phyloP scores from a whole-genome alignment of 352 stramenopile species.

The Globisporangium sylvaticum region DNA sequence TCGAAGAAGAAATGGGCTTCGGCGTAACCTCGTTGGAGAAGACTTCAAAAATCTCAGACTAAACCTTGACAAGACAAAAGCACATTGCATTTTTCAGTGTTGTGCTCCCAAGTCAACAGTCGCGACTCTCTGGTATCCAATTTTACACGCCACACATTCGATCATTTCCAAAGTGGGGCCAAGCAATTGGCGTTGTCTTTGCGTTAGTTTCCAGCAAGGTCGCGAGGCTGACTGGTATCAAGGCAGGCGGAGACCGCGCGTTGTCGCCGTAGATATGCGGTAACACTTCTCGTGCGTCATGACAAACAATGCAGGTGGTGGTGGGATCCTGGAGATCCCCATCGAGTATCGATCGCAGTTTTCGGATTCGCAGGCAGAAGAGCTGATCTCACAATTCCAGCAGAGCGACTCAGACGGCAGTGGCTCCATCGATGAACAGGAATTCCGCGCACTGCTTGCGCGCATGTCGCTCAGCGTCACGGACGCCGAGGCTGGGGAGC shows the following conservation, averaged over 20 bases:
- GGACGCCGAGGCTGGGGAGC: constrained; percentile 37
- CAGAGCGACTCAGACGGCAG: constrained; percentile 50
- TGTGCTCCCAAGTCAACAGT: background rate
- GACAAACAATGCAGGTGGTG: constrained; percentile 2
- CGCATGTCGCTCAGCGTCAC: constrained; percentile 46
- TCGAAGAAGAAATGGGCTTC: background rate
- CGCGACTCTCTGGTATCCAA: background rate
- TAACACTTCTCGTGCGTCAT: background rate
- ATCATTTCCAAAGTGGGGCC: background rate
- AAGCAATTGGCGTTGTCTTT: background rate
- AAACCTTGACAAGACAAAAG: background rate
- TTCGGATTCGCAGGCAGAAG: constrained; percentile 43
- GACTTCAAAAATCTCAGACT: background rate
- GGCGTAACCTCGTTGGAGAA: background rate
- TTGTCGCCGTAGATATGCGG: background rate
- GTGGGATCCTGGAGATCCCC: constrained; percentile 30
- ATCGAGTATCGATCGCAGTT: constrained; percentile 37
- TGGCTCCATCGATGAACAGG: constrained; percentile 54
- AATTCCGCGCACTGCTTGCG: constrained; percentile 57
- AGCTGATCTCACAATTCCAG: constrained; percentile 61
- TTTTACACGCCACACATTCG: background rate
- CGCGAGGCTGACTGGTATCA: background rate
- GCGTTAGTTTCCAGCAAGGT: background rate
- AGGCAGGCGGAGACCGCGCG: background rate
- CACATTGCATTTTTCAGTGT: background rate